Conservation (phyloP, 768 basidiomycete genomes). For the Coprinopsis strossmayeri region DNA sequence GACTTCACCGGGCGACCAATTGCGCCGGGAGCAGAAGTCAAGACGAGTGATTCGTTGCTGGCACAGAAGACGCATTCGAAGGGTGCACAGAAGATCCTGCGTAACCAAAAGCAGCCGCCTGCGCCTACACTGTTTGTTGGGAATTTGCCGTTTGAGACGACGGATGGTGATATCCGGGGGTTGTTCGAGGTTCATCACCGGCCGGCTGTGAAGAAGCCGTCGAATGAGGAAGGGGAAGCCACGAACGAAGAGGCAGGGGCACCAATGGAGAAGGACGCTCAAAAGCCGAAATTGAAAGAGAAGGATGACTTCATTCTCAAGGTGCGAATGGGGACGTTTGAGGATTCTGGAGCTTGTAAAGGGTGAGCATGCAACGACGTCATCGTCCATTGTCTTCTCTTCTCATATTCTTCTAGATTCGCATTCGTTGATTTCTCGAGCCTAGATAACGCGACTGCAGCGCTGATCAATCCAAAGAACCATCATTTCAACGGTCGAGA, state of each 20-base stretch:
- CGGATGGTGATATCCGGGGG: constrained; percentile 65
- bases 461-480: constrained; percentile 78
- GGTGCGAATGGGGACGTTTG: constrained; percentile 90
- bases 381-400: not conserved
- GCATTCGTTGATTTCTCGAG: constrained; percentile 90
- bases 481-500: constrained; percentile 79
- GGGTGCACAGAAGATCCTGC: constrained; percentile 71
- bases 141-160: constrained; percentile 89
- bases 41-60: constrained; percentile 24
- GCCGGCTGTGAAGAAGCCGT: constrained; percentile 22
- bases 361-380: constrained; percentile 48
- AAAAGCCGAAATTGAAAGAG: constrained; percentile 13
- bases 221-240: constrained; percentile 18
- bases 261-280: constrained; percentile 19
- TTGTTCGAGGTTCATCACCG: constrained; percentile 72
- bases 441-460: constrained; percentile 72
- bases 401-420: constrained; percentile 47
- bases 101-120: constrained; percentile 74
- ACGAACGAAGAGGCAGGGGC: constrained; percentile 18
- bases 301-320: constrained; percentile 18
- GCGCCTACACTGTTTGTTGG: constrained; percentile 88
- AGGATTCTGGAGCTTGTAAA: constrained; percentile 93
- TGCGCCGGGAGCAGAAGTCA: constrained; percentile 28
- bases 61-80: constrained; percentile 46
- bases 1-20: constrained; percentile 69